Evolutionary conservation across 164 flowering plant genomes (phyloP), one percentile per base, ranked within the genome.

Genomic region (Chimonanthus praecox): DNA sequence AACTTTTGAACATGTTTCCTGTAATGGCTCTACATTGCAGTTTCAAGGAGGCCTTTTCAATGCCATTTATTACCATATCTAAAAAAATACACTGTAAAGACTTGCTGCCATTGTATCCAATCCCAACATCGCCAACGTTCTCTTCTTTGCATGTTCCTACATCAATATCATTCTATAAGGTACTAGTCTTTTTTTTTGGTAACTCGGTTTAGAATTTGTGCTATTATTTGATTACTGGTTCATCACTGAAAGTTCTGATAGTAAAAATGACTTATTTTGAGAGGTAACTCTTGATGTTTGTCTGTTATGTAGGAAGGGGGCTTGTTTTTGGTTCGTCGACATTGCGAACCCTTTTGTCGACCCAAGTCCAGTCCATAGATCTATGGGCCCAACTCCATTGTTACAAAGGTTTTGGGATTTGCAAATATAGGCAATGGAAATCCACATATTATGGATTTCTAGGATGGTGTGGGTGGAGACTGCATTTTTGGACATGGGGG

Each of bases 111-210:
- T 80, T 95, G 74, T 92, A 83, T 77, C 89, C 92, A 44, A 54
- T 82, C 51, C 77, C 83, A 73, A 79, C 89, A 49, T 72, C 86
- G 8, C 72, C 84, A 76, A 72, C 71, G 62, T 76, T 80, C 11
- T 46, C 61, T 48, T 71, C 86, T 9, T 67, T 71, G 50, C 33
- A 74, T 7, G 68, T 91, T 78, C 93, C 95, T 50, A 71, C 82
- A 43, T 90, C 98, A 46, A 72, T 94, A 75, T 86, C 98, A 77
- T 90, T 82, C 77, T 94, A 89, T 74, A 81, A 88, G 97, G 98
- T 94, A 87, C 47, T 78, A 47, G 62, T 60, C 51, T 66, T 60
- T 60, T 18, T 54, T 21, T 63, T 3, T 63, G 66, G 21, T 10
- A 54, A 33, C 44, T 21, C 3, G 60, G 60, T 54, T 54, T 15